phyloP scores from a whole-genome alignment of 1,284 basidiomycete species.

The Coniferiporia weirii region DNA sequence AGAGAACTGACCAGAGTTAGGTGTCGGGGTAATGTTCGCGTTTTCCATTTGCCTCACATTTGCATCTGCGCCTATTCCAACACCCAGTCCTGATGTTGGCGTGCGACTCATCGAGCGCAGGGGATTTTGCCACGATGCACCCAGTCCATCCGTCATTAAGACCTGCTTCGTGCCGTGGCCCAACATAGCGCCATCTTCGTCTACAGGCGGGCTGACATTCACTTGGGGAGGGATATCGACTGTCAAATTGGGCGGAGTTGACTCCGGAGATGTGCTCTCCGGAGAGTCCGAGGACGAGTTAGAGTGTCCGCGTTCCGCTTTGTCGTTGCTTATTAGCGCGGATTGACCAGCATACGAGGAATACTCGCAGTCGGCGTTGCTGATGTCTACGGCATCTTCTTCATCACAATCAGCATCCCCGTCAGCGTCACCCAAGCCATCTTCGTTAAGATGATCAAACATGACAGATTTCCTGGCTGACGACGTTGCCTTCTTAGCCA shows the following conservation, averaged over 20 bases:
- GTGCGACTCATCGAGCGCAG: slow-evolving; percentile 12
- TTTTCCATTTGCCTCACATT: background rate
- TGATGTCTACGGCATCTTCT: slow-evolving; percentile 2
- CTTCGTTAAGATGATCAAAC: slow-evolving; percentile 6
- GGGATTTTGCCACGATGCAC: slow-evolving; percentile 5
- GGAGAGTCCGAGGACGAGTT: slow-evolving; percentile 21
- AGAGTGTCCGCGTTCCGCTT: background rate
- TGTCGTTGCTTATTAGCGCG: background rate
- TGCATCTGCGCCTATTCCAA: background rate
- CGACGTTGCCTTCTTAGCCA: slow-evolving; percentile 29
- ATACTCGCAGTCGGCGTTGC: slow-evolving; percentile 1
- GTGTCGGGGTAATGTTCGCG: background rate
- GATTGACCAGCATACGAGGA: slow-evolving; percentile 2
- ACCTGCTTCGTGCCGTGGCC: slow-evolving; percentile 30
- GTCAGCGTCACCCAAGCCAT: slow-evolving; percentile 10
- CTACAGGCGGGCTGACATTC: slow-evolving; percentile 3
- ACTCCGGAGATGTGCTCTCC: slow-evolving; percentile 33
- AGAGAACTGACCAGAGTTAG: background rate
- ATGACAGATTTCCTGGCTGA: slow-evolving; percentile 8
- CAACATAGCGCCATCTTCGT: slow-evolving; percentile 12
- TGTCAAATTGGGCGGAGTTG: slow-evolving; percentile 32
- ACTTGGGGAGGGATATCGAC: slow-evolving; percentile 25
- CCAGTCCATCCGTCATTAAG: background rate
- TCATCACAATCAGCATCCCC: slow-evolving; percentile 14
- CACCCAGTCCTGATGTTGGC: slow-evolving; percentile 6